Conservation (phyloP, 495 filamentous ascomycete genomes). For the Daldinia vernicosa region DNA sequence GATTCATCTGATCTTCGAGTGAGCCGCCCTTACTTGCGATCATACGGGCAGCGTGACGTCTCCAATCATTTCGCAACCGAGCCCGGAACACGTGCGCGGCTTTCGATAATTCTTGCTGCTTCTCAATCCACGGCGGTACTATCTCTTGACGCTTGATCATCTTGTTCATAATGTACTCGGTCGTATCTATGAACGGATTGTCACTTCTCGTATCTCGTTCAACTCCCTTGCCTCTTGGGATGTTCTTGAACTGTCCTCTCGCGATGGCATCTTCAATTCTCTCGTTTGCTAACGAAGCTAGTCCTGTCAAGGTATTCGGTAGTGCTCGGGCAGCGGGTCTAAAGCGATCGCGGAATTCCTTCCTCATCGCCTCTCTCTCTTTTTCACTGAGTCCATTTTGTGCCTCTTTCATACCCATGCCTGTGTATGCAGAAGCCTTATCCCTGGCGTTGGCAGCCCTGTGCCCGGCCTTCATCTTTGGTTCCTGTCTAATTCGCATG, state of each 20-base stretch:
- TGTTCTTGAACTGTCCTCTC: conserved; percentile 88
- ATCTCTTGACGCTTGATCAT: conserved; percentile 95
- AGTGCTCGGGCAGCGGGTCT: conserved; percentile 74
- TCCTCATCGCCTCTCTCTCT: conserved; percentile 73
- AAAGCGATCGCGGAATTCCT: conserved; percentile 84
- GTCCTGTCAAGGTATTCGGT: conserved; percentile 79
- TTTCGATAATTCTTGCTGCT: conserved; percentile 87
- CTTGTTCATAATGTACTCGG: conserved; percentile 98
- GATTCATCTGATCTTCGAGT: conserved; percentile 76
- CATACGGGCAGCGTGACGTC: conserved; percentile 78
- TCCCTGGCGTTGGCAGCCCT: conserved; percentile 83
- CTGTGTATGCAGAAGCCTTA: conserved; percentile 73
- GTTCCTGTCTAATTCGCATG: conserved; percentile 61
- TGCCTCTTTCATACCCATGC: conserved; percentile 61
- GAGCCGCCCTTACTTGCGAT: conserved; percentile 84
- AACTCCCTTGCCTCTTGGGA: conserved; percentile 80
- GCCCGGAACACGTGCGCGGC: conserved; percentile 74
- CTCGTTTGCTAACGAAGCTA: conserved; percentile 88
- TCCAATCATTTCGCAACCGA: conserved; percentile 84
- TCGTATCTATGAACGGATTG: conserved; percentile 93
- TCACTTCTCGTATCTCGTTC: conserved; percentile 82
- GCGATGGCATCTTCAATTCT: conserved; percentile 94
- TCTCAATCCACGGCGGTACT: conserved; percentile 91
- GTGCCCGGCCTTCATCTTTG: conserved; percentile 57
- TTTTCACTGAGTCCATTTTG: conserved; percentile 67